A percentile compares a stretch with the other conserved stretches of the same genome.
Evolutionary conservation across 306 rosid genomes (phyloP).

Genomic region (Inga leiocalycina): DNA sequence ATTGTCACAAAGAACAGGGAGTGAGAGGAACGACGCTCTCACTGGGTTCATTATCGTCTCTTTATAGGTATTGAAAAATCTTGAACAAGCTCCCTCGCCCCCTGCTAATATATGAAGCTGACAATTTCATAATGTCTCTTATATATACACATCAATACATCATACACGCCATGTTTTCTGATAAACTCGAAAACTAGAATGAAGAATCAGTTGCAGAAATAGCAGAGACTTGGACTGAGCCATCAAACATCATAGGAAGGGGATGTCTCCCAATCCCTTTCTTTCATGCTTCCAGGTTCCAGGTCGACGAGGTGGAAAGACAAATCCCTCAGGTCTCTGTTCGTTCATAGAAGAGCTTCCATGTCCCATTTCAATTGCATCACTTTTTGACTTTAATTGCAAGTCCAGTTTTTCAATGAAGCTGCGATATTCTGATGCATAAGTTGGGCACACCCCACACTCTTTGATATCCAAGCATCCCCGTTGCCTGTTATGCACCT

Average conservation of each 20-base stretch:
- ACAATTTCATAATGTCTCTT: too few species aligned
- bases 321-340: background rate
- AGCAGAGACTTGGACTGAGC: background rate
- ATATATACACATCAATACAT: too few species aligned
- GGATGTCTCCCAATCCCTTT: background rate
- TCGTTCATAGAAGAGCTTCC: background rate
- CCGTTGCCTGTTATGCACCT: background rate
- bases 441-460: slow-evolving; percentile 18
- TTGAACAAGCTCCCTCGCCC: background rate
- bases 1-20: too few species aligned
- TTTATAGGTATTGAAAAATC: background rate
- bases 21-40: too few species aligned
- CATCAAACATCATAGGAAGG: background rate
- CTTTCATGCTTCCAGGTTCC: background rate
- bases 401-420: slow-evolving; percentile 1
- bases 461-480: background rate
- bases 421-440: slow-evolving; percentile 14
- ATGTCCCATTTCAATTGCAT: background rate
- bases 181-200: background rate
- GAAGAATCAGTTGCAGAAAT: background rate
- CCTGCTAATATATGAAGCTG: background rate
- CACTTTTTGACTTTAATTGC: background rate
- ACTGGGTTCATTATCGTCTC: too few species aligned
- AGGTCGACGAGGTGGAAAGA: background rate
- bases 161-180: background rate